Evolutionary conservation across 1,139 yeast species (phyloP).

Genomic region (Suhomyces bribrorum): DNA sequence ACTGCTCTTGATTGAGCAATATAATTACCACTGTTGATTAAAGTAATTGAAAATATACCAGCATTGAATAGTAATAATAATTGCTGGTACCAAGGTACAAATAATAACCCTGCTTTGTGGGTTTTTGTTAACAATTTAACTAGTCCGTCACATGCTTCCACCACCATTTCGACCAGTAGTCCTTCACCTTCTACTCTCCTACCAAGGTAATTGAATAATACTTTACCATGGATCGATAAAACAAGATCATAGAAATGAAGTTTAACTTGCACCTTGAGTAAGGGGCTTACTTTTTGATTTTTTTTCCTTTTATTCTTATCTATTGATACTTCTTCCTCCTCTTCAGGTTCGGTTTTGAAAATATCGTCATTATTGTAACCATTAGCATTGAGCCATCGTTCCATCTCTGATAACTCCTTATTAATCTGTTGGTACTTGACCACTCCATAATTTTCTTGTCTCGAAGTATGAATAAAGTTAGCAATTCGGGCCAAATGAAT

Average conservation of each 20-base stretch:
- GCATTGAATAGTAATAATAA: conserved; percentile 49
- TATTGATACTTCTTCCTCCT: not conserved
- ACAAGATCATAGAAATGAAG: conserved; percentile 45
- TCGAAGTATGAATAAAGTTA: conserved; percentile 34
- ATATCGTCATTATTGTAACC: conserved; percentile 39
- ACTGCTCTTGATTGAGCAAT: conserved; percentile 27
- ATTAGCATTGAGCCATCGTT: conserved; percentile 37
- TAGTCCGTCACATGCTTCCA: conserved; percentile 39
- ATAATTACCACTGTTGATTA: conserved; percentile 46
- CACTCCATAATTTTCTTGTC: conserved; percentile 28
- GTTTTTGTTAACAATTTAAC: conserved; percentile 36
- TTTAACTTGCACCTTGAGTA: conserved; percentile 38
- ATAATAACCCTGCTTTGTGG: conserved; percentile 36
- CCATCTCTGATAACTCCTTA: conserved; percentile 31
- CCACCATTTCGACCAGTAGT: conserved; percentile 33
- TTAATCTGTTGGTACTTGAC: conserved; percentile 38
- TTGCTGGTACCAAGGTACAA: conserved; percentile 58
- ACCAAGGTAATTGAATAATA: conserved; percentile 38
- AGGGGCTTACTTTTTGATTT: conserved; percentile 5
- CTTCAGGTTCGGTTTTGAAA: conserved; percentile 15
- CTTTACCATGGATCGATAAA: conserved; percentile 39
- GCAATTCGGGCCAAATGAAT: conserved; percentile 45
- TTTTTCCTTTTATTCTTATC: conserved; percentile 1
- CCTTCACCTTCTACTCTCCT: conserved; percentile 35
- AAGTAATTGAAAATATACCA: conserved; percentile 46